These are phyloP conservation scores for Narthecium ossifragum DNA, from an alignment of 106 monocot species.

Conservation along the genomic window DNA sequence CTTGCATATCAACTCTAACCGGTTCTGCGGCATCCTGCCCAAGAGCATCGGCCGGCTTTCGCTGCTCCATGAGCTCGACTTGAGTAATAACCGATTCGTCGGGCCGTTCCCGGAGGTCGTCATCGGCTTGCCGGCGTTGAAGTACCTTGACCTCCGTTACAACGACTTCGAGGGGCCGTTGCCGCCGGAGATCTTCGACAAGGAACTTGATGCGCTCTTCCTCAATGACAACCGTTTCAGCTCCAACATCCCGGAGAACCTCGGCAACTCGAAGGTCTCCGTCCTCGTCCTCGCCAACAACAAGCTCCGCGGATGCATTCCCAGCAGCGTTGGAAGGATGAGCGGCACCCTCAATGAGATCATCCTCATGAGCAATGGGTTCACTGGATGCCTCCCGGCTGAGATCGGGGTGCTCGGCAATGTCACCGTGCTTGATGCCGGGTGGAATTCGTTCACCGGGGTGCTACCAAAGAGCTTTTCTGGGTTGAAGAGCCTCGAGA, in stretches of 20 bases:
- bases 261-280: slow-evolving; percentile 4
- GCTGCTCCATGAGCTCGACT: slow-evolving; percentile 4
- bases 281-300: slow-evolving; percentile 14
- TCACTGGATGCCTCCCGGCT: slow-evolving; percentile 5
- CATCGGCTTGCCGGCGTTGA: slow-evolving; percentile 6
- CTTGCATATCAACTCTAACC: slow-evolving; percentile 42
- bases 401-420: slow-evolving; percentile 10
- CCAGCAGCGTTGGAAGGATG: slow-evolving; percentile 6
- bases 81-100: slow-evolving; percentile 11
- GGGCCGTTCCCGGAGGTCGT: slow-evolving; percentile 9
- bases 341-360: slow-evolving; percentile 5
- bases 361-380: slow-evolving; percentile 9
- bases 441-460: background rate
- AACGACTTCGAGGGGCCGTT: slow-evolving; percentile 11
- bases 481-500: slow-evolving; percentile 3
- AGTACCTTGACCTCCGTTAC: slow-evolving; percentile 12
- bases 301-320: slow-evolving; percentile 10
- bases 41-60: slow-evolving; percentile 20
- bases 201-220: slow-evolving; percentile 8
- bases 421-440: background rate
- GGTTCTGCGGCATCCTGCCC: slow-evolving; percentile 42
- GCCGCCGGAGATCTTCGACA: slow-evolving; percentile 2
- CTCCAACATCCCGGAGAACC: slow-evolving; percentile 2
- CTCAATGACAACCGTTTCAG: slow-evolving; percentile 9
- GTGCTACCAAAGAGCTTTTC: slow-evolving; percentile 3